Evolutionary conservation across 192 early-diverging fungal species (phyloP), one percentile per base, ranked within the genome.

Genomic region (Linnemannia schmuckeri): DNA sequence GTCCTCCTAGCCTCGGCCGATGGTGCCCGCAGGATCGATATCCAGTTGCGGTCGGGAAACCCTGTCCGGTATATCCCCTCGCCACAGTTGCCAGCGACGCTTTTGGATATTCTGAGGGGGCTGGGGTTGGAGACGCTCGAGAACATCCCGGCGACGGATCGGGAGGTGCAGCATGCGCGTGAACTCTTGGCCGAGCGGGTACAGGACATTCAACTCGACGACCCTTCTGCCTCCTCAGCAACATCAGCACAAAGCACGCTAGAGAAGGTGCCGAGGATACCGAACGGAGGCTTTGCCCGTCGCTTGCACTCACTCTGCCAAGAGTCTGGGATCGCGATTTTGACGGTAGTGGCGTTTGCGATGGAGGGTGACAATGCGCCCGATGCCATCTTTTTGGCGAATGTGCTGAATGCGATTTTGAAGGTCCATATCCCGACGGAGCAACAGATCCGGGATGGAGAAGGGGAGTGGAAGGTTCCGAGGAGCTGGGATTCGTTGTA

Each of bases 301-400:
- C 89, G 87, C n/a, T 74, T 96, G 13, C 91, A 92, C 46, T 73
- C 83, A 10, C 75, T 88, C 63, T 89, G 91, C 33, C 85, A 92
- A 74, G 70, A 80, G 3, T 72, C 82, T 35, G 81, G 80, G 1
- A 71, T 94, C 2, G 88, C 89, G 8, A 78, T 91, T 44, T 63
- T 90, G 40, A 88, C 92, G 33, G 72, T 94, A 17, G 83, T 93
- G 0, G 89, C 91, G 82, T 93, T 95, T 91, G 95, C 92, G 13
- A 90, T 92, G 75, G 95, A 96, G 83, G 95, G 95, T 61, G 92
- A 96, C 76, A 96, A 96, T 85, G 89, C 93, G 7, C 91, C 91
- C 1, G 95, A 96, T 75, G 92, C 93, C 27, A 91, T 95, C 40
- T 87, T 87, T 49, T 80, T 94, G 74, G 94, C 93, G 44, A 94